Percentiles rank a stretch among this genome's conserved stretches.
These are phyloP conservation scores for Boletus tomentosulus DNA, from an alignment of 768 basidiomycete genomes.

Conservation along the genomic window DNA sequence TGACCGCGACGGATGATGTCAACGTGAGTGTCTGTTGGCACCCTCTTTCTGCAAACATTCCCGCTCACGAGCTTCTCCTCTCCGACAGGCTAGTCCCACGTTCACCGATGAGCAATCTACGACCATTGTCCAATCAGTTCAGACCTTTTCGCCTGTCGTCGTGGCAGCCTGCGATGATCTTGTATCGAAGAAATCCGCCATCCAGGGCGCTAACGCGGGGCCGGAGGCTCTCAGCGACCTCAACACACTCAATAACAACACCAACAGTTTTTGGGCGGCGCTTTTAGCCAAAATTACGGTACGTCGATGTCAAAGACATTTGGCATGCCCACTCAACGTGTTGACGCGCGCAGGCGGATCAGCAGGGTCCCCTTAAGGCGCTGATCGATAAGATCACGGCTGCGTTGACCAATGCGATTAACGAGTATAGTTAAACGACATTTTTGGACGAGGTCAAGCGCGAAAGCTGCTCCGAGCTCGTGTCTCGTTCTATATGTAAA, in stretches of 20 bases:
- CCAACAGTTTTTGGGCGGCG: neutral
- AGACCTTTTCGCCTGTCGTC: rapidly evolving
- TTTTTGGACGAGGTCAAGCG: neutral
- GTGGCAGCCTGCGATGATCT: neutral
- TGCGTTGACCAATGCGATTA: neutral
- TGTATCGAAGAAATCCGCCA: neutral
- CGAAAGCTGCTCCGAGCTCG: neutral
- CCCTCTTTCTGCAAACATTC: neutral
- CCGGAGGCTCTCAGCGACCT: neutral
- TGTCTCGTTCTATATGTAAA: neutral
- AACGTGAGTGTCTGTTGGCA: neutral
- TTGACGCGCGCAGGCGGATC: neutral
- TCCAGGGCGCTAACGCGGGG: rapidly evolving
- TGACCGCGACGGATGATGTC: neutral
- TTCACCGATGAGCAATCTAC: neutral
- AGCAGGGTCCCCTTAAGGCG: neutral
- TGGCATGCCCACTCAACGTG: neutral
- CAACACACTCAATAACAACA: neutral
- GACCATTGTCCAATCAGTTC: rapidly evolving
- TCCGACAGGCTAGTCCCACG: neutral
- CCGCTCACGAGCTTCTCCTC: neutral
- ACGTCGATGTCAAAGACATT: neutral
- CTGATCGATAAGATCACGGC: neutral
- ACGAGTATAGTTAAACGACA: neutral
- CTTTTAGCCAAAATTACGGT: neutral